Base-by-base conservation (phyloP, 2,329 filamentous ascomycete genomes). In the Fusarium vanettenii region DNA sequence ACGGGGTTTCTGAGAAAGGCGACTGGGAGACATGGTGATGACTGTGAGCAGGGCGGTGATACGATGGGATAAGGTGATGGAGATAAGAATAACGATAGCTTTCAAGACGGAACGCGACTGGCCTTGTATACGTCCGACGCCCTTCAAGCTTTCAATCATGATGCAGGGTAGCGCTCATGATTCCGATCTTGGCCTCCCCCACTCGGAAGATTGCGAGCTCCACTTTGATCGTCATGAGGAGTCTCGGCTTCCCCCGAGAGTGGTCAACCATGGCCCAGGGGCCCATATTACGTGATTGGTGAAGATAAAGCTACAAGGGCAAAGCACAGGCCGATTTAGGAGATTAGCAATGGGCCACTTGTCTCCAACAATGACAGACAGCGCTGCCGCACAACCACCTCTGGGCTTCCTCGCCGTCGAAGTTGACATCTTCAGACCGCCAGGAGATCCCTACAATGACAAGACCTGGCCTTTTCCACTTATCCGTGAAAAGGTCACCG, bases 391-490 rank as follows among this genome's bases (percentile, higher is more conserved):
- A 25, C 45, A 52, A 7, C 80, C 80, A 29, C 80, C 81, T 6
- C 60, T 82, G 45, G 82, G 81, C 10, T 84, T 85, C 75, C 79
- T 85, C 25, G 78, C 81, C 3, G 74, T 83, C 5, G 81, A 84
- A 22, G 71, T 81, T 57, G 72, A 77, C 65, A 77, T 85, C 57
- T 75, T 78, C 41, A 75, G 82, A 48, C 82, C 82, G 4, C 79
- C 81, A 9, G 82, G 83, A 1, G 83, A 85, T 66, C 76, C 80
- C 5, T 83, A 79, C 64, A 83, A 83, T 56, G 74, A 80, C 31
- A 50, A 63, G 20, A 84, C 82, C 22, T 84, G 83, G 83, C 72
- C 75, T 2, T 85, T 85, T 60, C 82, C 82, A 1, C 65, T 85
- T 8, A 80, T 84, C 39, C 81, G 78, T 25, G 80, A 84, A 71